Evolutionary conservation across 352 stramenopile genomes (phyloP), one percentile per base, ranked within the genome.

Genomic region (Phytopythium vexans): DNA sequence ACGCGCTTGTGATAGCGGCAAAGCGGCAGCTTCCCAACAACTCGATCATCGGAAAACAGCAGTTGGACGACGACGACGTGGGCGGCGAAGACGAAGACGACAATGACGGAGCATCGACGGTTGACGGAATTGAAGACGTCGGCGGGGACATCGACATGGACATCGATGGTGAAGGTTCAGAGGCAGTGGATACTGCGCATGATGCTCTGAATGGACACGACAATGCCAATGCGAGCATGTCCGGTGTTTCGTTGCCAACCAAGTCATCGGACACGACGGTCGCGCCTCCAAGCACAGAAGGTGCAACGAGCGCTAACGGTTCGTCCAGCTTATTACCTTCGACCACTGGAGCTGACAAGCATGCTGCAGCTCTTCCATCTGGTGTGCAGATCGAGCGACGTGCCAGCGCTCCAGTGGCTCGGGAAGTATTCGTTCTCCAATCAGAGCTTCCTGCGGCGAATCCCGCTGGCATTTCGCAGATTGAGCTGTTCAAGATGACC

Each of bases 11-110:
- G 10, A 60, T 86, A 7, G 86, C 86, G 0, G 86, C 86, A 0
- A 91, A 91, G 58, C 71, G 86, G 0, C 86, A 95, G 43, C 41
- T 95, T 16, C 86, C 86, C 0, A 92, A 88, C 45, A 94, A 95
- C 53, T 89, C 83, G n/a, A 47, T 64, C 5, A 64, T 89, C 6
- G 62, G 69, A 31, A 85, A 86, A 51, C 68, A 64, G 32, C 72
- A 77, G 48, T 56, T 60, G 8, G 71, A 64, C 32, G 57, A 70
- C 38, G 66, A 74, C 6, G 56, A 60, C 39, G 64, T 58, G 14
- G 62, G 62, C 21, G 47, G 70, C 51, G 60, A 58, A 49, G 60
- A 64, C 16, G 63, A 75, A 10, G 64, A 67, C 31, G 59, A 69
- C 3, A 50, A 68, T 12, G 60, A 56, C 10, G 55, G 35, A 36